Evolutionary conservation across 148 eudicot species (phyloP), one percentile per base, ranked within the genome.

Genomic region (Rhododendron ovatum): DNA sequence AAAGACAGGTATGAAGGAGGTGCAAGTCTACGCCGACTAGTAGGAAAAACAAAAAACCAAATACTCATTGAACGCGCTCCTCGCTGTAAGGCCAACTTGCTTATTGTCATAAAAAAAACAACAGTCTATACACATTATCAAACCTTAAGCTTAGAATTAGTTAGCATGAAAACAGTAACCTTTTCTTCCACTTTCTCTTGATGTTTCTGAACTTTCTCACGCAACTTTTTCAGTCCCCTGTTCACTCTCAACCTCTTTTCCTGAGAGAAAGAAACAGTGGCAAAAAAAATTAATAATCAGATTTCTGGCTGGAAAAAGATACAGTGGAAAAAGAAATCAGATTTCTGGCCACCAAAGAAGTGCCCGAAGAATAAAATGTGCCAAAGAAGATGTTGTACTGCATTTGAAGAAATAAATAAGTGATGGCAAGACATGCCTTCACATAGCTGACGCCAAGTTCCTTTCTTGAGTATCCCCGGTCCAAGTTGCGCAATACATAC

Each of bases 401-500:
- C 75, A 84, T 69, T 69, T 75, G 13, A 53, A 84, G 71, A 39
- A 83, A 75, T 69, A 47, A 47, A 17, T 5, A 14, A 84, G n/a
- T 30, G 65, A 73, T 48, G 81, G 24, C 76, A 73, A 83, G 77
- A 47, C 86, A 76, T 91, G 81, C 97, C 97, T 93, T 94, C 83
- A 94, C 95, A 90, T 90, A 94, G 91, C 95, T 93, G 77, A 94
- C 89, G 67, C 92, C 92, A 83, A 94, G 95, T 63, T 94, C 95
- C 91, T 90, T 94, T 91, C 97, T 93, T 28, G 97, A 92, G 88
- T 93, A 94, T 61, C 97, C 95, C 20, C 97, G 93, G 85, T 91
- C 93, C 91, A 94, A 91, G 88, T 94, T 94, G 39, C 95, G 95
- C 94, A 94, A 88, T 81, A 94, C 97, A 91, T 93, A 94, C 63